Conservation (phyloP, 1,284 basidiomycete genomes). For the Termitomyces sp. region DNA sequence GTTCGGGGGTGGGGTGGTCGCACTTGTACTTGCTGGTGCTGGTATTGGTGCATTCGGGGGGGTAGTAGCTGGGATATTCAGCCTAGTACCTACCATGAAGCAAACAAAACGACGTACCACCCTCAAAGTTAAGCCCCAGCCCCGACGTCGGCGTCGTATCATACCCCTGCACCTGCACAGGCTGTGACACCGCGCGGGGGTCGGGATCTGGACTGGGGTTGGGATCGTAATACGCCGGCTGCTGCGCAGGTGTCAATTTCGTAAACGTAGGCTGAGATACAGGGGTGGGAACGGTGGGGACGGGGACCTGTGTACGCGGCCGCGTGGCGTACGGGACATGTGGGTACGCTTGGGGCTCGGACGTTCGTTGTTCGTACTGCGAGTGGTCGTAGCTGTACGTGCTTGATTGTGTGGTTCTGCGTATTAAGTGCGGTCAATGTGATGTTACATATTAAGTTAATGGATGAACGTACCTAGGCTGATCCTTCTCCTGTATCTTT, state of each 20-base stretch:
- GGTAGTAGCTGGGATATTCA: background rate
- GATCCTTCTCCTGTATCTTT: slow-evolving; percentile 75
- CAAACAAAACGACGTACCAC: background rate
- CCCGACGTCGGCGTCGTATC: slow-evolving; percentile 2
- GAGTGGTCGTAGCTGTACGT: slow-evolving; percentile 12
- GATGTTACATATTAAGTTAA: background rate
- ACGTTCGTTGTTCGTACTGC: slow-evolving; percentile 14
- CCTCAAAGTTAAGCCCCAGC: background rate
- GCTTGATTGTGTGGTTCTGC: slow-evolving; percentile 10
- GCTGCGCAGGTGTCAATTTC: slow-evolving; percentile 8
- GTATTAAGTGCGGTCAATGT: background rate
- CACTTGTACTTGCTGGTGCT: background rate
- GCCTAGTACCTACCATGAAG: too few relatives aligned
- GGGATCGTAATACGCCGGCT: slow-evolving; percentile 24
- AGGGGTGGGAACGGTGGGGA: too few relatives aligned
- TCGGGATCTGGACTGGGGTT: slow-evolving; percentile 18
- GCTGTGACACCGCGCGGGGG: slow-evolving; percentile 2
- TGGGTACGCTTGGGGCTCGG: slow-evolving; percentile 8
- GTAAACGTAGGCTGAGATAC: too few relatives aligned
- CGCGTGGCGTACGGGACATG: slow-evolving; percentile 13
- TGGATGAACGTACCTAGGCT: slow-evolving; percentile 27
- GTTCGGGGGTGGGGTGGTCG: slow-evolving; percentile 5
- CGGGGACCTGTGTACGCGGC: slow-evolving; percentile 1
- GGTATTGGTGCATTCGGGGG: background rate
- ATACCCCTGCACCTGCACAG: slow-evolving; percentile 11